phyloP scores from a whole-genome alignment of 1,284 basidiomycete genomes.

The Megacollybia platyphylla region DNA sequence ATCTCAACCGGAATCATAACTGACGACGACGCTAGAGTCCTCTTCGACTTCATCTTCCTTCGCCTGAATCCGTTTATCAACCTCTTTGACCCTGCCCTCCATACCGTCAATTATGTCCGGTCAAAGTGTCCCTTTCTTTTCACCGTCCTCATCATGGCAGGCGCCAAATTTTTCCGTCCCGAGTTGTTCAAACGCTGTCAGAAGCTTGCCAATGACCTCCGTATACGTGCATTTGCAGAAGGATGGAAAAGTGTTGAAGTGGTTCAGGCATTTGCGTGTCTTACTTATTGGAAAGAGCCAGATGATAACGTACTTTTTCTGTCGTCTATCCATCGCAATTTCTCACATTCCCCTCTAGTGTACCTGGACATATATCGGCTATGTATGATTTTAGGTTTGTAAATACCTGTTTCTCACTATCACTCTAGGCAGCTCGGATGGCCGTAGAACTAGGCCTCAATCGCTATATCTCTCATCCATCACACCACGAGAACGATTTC shows the following conservation, averaged over 20 bases:
- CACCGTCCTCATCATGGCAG: constrained; percentile 71
- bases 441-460: constrained; percentile 71
- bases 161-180: constrained; percentile 74
- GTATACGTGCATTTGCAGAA: constrained; percentile 65
- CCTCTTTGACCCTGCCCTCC: constrained; percentile 68
- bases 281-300: constrained; percentile 81
- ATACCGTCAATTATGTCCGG: constrained; percentile 65
- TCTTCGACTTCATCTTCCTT: constrained; percentile 67
- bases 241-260: constrained; percentile 69
- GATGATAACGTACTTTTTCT: constrained; percentile 51
- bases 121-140: constrained; percentile 67
- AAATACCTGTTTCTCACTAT: constrained; percentile 8
- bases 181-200: constrained; percentile 55
- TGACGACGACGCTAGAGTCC: constrained; percentile 49
- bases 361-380: constrained; percentile 77
- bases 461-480: constrained; percentile 41
- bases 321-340: constrained; percentile 7
- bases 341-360: constrained; percentile 28
- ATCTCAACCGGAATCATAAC: constrained; percentile 54
- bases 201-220: constrained; percentile 57
- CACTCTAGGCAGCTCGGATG: constrained; percentile 65
- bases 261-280: constrained; percentile 72
- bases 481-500: constrained; percentile 44
- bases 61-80: constrained; percentile 79
- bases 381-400: constrained; percentile 31